Conservation (phyloP, 805 yeast species). For the Cyberlindnera americana region DNA sequence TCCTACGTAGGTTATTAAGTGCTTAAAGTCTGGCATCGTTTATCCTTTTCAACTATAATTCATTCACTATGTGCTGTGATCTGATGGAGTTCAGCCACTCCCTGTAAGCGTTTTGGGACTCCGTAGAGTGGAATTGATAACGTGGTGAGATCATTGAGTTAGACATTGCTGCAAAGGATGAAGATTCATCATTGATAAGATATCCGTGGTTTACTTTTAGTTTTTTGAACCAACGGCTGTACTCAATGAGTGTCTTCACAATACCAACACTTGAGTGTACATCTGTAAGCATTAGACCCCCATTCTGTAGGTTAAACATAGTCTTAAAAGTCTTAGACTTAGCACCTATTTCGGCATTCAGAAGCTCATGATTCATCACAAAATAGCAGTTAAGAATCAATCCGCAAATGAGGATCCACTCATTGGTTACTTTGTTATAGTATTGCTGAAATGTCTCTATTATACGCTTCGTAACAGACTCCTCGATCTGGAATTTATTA, state of each 20-base stretch:
- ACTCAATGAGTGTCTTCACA: slow-evolving; percentile 50
- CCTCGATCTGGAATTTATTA: slow-evolving; percentile 61
- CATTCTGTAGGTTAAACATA: slow-evolving; percentile 51
- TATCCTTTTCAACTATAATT: not conserved
- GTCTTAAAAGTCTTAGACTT: slow-evolving; percentile 46
- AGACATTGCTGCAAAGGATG: not conserved
- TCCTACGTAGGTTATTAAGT: too few relatives aligned
- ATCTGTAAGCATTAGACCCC: slow-evolving; percentile 46
- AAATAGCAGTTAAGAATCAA: slow-evolving; percentile 55
- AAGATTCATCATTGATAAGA: slow-evolving; percentile 22
- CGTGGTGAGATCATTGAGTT: slow-evolving; percentile 32
- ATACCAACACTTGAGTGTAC: slow-evolving; percentile 50
- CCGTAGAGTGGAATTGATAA: slow-evolving; percentile 20
- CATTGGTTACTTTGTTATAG: slow-evolving; percentile 51
- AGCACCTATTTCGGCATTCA: slow-evolving; percentile 46
- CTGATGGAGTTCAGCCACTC: slow-evolving; percentile 7
- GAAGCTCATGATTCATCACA: slow-evolving; percentile 46
- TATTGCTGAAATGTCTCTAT: slow-evolving; percentile 48
- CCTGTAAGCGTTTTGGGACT: not conserved
- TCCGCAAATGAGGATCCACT: slow-evolving; percentile 71
- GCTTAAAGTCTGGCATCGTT: too few relatives aligned
- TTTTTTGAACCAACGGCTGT: slow-evolving; percentile 60
- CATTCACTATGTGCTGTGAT: not conserved
- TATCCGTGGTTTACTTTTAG: slow-evolving; percentile 43
- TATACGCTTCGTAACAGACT: slow-evolving; percentile 45